phyloP scores from a whole-genome alignment of 129 eudicot species.

The Erigeron canadensis region DNA sequence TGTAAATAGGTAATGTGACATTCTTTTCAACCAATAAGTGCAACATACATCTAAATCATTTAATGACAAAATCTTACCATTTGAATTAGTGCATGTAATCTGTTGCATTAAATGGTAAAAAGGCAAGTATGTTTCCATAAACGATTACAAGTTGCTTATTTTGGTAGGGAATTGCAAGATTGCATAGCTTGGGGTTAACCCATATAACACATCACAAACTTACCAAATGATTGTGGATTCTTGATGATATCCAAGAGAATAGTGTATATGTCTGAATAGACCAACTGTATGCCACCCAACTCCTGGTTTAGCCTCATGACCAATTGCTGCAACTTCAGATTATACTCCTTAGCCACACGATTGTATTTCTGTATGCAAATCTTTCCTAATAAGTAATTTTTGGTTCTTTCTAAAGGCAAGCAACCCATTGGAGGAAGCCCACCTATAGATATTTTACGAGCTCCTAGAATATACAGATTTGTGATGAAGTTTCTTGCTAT shows the following conservation, averaged over 20 bases:
- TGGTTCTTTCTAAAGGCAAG: slow-evolving; percentile 67
- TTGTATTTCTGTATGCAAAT: slow-evolving; percentile 60
- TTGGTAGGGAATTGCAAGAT: too few species aligned
- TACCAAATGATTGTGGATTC: slow-evolving; percentile 67
- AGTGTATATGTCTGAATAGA: slow-evolving; percentile 64
- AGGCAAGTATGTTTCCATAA: neutral
- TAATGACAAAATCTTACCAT: neutral
- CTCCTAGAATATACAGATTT: slow-evolving; percentile 66
- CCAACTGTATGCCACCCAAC: slow-evolving; percentile 57
- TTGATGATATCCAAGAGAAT: slow-evolving; percentile 54
- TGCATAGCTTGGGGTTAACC: too few species aligned
- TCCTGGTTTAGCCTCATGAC: slow-evolving; percentile 47
- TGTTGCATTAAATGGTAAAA: neutral
- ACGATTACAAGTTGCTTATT: neutral
- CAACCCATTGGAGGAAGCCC: slow-evolving; percentile 98
- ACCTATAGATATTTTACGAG: slow-evolving; percentile 64
- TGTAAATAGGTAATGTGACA: neutral
- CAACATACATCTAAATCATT: neutral
- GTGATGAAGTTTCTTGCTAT: slow-evolving; percentile 52
- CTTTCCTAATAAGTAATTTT: slow-evolving; percentile 30
- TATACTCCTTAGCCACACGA: slow-evolving; percentile 60
- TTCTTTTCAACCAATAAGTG: neutral
- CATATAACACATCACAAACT: slow-evolving; percentile 16
- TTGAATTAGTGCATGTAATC: neutral
- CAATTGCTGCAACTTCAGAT: slow-evolving; percentile 53